A percentile compares a stretch with the other conserved stretches of the same genome.
Conservation (phyloP, 2,329 filamentous ascomycete genomes). For the Trichoderma koningii region DNA sequence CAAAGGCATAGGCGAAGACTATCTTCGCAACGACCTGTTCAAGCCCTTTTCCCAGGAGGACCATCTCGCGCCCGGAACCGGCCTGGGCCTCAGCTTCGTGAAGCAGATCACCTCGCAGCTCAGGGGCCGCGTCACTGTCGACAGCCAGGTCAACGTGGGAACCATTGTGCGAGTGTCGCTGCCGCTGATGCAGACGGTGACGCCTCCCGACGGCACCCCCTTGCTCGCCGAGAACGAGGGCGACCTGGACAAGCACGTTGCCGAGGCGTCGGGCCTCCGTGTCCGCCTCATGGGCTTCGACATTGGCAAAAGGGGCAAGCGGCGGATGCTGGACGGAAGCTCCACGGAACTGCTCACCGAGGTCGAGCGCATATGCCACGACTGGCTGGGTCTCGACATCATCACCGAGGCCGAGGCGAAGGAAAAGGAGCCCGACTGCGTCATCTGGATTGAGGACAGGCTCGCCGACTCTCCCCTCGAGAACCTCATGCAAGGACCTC, state of each 20-base stretch:
- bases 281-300: slow-evolving; percentile 36
- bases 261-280: slow-evolving; percentile 37
- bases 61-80: slow-evolving; percentile 59
- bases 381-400: slow-evolving; percentile 41
- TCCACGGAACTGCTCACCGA: background rate
- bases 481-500: slow-evolving; percentile 25
- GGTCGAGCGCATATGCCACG: slow-evolving; percentile 33
- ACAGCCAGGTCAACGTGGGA: slow-evolving; percentile 45
- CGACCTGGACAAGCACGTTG: slow-evolving; percentile 36
- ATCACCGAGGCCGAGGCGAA: slow-evolving; percentile 28
- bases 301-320: background rate
- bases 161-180: slow-evolving; percentile 42
- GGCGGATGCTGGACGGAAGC: slow-evolving; percentile 21
- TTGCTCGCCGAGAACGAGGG: slow-evolving; percentile 30
- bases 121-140: slow-evolving; percentile 59
- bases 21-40: slow-evolving; percentile 61
- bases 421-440: slow-evolving; percentile 33
- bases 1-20: slow-evolving; percentile 65
- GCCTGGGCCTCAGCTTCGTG: slow-evolving; percentile 67
- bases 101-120: slow-evolving; percentile 60
- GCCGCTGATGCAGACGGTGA: slow-evolving; percentile 32
- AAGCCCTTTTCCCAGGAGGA: slow-evolving; percentile 68
- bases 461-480: slow-evolving; percentile 8
- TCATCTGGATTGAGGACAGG: slow-evolving; percentile 30
- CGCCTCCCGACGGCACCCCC: slow-evolving; percentile 7